Base-by-base conservation (phyloP, 2,329 filamentous ascomycete species). In the Fusarium coicis region DNA sequence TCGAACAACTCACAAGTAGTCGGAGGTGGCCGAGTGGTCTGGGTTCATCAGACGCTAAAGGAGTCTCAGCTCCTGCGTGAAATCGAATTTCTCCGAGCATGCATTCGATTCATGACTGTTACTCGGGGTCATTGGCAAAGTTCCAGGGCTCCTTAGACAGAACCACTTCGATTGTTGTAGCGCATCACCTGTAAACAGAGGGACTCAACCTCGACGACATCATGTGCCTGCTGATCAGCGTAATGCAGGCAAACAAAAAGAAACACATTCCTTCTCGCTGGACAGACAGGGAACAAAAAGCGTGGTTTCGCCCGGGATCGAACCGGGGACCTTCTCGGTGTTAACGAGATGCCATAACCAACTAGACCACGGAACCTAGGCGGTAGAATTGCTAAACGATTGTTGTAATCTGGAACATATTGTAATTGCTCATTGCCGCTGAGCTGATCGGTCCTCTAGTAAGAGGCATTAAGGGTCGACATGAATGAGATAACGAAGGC, bases 1-100 rank as follows among this genome's bases (percentile, higher is more conserved):
- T 47, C 76, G 81, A 44, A 81, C 70, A 28, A 76, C 65, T 42
- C 74, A 76, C 50, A 75, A 76, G 42, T 77, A 63, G 23, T 40
- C 4, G 19, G 14, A 6, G 18, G 37, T 32, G n/a, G 44, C 28
- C 23, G 16, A 36, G 26, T 15, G 16, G 32, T 19, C 10, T 11
- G 21, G 30, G 21, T 30, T 39, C 6, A 18, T 30, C 23, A 9
- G 23, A n/a, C 21, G 8, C 10, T 28, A 32, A 28, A 43, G 23
- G 16, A 19, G 37, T 23, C 5, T 55, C 37, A 14, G 26, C 9
- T 23, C 26, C 28, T 55, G 26, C 21, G 30, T 23, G 21, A 11
- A 43, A n/a, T 19, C 28, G 18, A 18, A 23, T 43, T 42, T 42
- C 36, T 32, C 21, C 14, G 30, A 37, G 37, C 26, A 32, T 18